Base-by-base conservation (phyloP, 805 yeast genomes). In the Cyberlindnera maclurae region DNA sequence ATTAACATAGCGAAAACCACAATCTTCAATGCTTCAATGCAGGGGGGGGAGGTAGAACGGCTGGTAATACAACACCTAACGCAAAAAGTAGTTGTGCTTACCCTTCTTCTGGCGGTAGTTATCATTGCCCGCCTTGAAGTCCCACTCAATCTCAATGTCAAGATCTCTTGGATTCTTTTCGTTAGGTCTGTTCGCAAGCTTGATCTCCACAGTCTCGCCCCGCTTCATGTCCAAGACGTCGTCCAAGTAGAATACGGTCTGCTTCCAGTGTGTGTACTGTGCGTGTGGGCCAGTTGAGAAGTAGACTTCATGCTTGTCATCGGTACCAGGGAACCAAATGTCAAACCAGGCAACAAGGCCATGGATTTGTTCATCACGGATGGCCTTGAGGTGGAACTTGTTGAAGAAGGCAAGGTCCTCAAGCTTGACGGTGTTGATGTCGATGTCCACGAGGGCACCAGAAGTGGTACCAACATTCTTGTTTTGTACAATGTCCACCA, bases 211-310 rank as follows among this genome's bases (percentile, higher is more conserved):
- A 30, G 60, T 55, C 54, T 93, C 98, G 41, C 90, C 96, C 50
- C 70, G 68, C 56, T 80, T 79, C 45, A 83, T 65, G 54, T 79
- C 84, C 47, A 90, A 63, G 22, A 85, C 95, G 53, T 86, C 84
- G 51, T 74, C 78, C 55, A 90, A 71, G 63, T 93, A 94, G 65
- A 94, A 88, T 1, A 93, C 94, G 15, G 96, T 84, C 67, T 93
- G 98, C 63, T 93, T 94, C 99, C 99, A 93, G 67, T 93, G 99
- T 12, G 98, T 93, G 70, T 89, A 88, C 51, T 79, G 77, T 34
- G 88, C 80, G 64, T 83, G 88, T 27, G 99, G 96, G 17, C 97
- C 97, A 12, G 99, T 94, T 15, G 93, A 81, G 59, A 93, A 89
- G 26, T 66, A 67, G 42, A 90, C 81, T 49, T 73, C 75, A 50